phyloP scores from a whole-genome alignment of 2,329 filamentous ascomycete genomes.

The Paracorniculantispora psalliotae region DNA sequence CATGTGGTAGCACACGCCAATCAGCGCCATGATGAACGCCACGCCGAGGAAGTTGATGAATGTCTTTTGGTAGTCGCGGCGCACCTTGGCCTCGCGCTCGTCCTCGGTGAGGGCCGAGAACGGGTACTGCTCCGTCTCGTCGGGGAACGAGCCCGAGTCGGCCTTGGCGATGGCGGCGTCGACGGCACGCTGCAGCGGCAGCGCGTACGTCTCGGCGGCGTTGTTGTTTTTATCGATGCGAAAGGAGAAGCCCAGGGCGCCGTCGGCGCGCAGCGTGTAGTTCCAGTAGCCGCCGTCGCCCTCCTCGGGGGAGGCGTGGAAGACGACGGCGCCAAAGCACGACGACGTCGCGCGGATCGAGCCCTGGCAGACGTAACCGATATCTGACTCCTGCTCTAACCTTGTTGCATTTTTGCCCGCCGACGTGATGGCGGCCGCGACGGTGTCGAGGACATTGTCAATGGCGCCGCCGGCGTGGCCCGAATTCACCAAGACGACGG shows the following conservation, averaged over 20 bases:
- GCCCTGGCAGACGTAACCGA: conserved; percentile 49
- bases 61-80: conserved; percentile 56
- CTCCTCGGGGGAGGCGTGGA: conserved; percentile 63
- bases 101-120: conserved; percentile 34
- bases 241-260: conserved; percentile 48
- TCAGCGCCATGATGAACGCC: conserved; percentile 63
- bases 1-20: conserved; percentile 67
- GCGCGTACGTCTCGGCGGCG: conserved; percentile 59
- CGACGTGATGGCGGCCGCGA: conserved; percentile 17
- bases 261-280: conserved; percentile 66
- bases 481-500: conserved; percentile 70
- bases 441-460: conserved; percentile 57
- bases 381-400: conserved; percentile 21
- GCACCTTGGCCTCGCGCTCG: conserved; percentile 52
- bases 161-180: conserved; percentile 52
- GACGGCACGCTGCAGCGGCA: conserved; percentile 65
- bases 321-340: conserved; percentile 69
- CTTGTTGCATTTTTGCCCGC: conserved; percentile 24
- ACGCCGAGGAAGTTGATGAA: conserved; percentile 62
- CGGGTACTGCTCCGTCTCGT: conserved; percentile 24
- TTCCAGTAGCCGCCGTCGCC: conserved; percentile 56
- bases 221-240: conserved; percentile 52
- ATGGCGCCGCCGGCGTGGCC: conserved; percentile 65
- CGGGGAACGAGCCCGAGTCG: conserved; percentile 22
- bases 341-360: conserved; percentile 59